Evolutionary conservation across 1,139 yeast genomes (phyloP).

Genomic region (Geotrichum reessii): DNA sequence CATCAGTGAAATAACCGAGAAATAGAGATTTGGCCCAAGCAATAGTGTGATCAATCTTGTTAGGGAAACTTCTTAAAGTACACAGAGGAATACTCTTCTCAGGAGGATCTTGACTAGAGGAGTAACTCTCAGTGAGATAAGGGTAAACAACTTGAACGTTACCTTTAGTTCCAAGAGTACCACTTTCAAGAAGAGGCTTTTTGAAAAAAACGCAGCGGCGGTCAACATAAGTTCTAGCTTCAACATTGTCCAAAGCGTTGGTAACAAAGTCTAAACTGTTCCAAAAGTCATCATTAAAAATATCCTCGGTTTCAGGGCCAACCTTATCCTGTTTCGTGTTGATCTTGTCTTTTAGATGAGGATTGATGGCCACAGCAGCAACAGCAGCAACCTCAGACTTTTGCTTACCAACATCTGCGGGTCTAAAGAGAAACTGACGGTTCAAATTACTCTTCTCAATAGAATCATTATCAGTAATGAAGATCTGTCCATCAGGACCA

Average conservation of each 20-base stretch:
- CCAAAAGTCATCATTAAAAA: conserved; percentile 89
- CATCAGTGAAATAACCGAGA: conserved; percentile 87
- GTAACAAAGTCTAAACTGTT: conserved; percentile 75
- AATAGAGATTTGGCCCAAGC: conserved; percentile 97
- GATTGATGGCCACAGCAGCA: conserved; percentile 82
- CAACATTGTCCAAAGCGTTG: conserved; percentile 94
- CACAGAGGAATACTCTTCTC: conserved; percentile 96
- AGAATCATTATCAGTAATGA: conserved; percentile 87
- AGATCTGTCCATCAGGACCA: conserved; percentile 80
- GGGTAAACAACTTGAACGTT: conserved; percentile 96
- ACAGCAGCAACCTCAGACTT: conserved; percentile 87
- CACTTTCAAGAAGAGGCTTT: conserved; percentile 90
- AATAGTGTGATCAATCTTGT: conserved; percentile 95
- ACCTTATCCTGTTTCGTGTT: conserved; percentile 78
- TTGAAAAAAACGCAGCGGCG: conserved; percentile 91
- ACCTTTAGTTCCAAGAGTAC: conserved; percentile 97
- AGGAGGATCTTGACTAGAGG: conserved; percentile 97
- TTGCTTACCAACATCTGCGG: conserved; percentile 86
- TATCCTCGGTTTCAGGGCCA: conserved; percentile 84
- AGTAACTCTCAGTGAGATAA: conserved; percentile 84
- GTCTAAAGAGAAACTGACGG: conserved; percentile 91
- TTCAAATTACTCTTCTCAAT: conserved; percentile 93
- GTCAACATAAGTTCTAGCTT: conserved; percentile 96
- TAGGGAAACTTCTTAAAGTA: conserved; percentile 94
- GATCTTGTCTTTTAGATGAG: conserved; percentile 72